Conservation (phyloP, 73 alveolate species). For the Paramecium bursaria region DNA sequence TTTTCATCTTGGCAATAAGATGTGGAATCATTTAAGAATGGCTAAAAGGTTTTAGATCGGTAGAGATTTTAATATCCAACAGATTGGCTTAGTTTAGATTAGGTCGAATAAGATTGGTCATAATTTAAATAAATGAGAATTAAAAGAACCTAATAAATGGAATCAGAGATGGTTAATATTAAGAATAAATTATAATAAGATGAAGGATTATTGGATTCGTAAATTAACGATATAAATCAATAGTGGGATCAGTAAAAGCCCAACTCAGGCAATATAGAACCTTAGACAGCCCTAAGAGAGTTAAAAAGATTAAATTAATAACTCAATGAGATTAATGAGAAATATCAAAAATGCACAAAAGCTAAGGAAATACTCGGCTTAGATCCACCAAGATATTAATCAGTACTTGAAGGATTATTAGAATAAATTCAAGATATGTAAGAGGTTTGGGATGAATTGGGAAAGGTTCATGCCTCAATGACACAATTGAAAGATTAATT, state of each 20-base stretch:
- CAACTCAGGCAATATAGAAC: conserved; percentile 85
- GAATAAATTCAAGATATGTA: conserved; percentile 82
- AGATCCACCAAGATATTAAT: conserved; percentile 88
- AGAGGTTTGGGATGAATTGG: conserved; percentile 92
- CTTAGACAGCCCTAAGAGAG: conserved; percentile 86
- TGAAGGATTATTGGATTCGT: conserved; percentile 88
- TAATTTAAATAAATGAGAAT: conserved; percentile 82
- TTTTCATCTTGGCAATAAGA: conserved; percentile 83
- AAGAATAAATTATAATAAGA: conserved; percentile 85
- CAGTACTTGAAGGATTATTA: conserved; percentile 84
- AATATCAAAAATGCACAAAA: conserved; percentile 91
- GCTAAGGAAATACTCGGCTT: conserved; percentile 96
- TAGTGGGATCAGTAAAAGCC: conserved; percentile 95
- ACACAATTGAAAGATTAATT: conserved; percentile 68
- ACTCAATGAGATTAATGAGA: conserved; percentile 73
- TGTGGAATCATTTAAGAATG: conserved; percentile 79
- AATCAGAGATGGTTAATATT: conserved; percentile 89
- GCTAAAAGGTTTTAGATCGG: conserved; percentile 78
- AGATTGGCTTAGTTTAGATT: conserved; percentile 75
- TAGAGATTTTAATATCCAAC: conserved; percentile 67
- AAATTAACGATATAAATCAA: conserved; percentile 95
- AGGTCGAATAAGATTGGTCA: conserved; percentile 83
- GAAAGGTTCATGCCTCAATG: conserved; percentile 80
- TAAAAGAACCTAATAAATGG: conserved; percentile 88
- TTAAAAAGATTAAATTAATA: conserved; percentile 61